phyloP scores from a whole-genome alignment of 176 grass and related monocot genomes.

The Cymbopogon citratus region DNA sequence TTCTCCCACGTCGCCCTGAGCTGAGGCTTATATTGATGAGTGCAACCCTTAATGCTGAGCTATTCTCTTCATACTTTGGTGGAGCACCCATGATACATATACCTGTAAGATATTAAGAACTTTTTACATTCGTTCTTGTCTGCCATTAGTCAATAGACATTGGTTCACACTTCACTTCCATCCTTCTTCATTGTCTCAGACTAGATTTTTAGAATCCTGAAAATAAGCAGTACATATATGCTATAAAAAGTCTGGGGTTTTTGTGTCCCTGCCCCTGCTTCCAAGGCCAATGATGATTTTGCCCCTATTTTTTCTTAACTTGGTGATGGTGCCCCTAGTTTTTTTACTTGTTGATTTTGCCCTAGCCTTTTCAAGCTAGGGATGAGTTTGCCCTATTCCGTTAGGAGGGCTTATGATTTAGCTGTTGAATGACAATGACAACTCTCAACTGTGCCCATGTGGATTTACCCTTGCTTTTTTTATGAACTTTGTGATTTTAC shows the following conservation, averaged over 20 bases:
- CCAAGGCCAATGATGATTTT: not conserved
- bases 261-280: not conserved
- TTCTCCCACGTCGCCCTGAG: slow-evolving; percentile 79
- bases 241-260: not conserved
- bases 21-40: slow-evolving; percentile 97
- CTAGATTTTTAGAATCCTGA: not conserved
- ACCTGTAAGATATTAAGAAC: slow-evolving; percentile 60
- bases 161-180: not conserved
- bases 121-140: not conserved
- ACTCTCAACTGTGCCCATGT: not conserved
- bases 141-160: not conserved
- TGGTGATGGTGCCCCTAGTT: no score
- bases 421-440: not conserved
- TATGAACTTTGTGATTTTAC: no score
- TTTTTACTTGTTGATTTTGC: not conserved
- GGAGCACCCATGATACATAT: slow-evolving; percentile 95
- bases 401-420: not conserved
- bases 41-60: slow-evolving; percentile 90
- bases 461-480: no score
- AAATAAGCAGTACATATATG: not conserved
- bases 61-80: slow-evolving; percentile 96
- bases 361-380: not conserved
- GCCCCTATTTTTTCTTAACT: not conserved
- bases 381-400: not conserved
- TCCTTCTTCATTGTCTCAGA: not conserved